These are phyloP conservation scores for Trichocladium uniseriatum DNA, from an alignment of 495 filamentous ascomycete genomes.

Conservation along the genomic window DNA sequence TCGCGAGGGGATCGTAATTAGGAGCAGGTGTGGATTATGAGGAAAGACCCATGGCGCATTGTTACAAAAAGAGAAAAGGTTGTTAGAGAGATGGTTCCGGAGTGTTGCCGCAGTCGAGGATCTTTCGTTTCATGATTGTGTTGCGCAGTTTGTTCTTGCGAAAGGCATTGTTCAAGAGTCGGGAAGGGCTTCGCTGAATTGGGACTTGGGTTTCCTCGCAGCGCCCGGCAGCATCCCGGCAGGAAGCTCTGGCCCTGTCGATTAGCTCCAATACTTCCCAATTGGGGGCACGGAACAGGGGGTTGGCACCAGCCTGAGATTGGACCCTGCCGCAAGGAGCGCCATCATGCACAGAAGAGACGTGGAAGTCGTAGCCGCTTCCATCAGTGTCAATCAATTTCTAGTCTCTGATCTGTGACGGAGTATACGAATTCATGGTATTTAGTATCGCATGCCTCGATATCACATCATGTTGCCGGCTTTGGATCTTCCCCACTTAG, in stretches of 20 bases:
- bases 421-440: too few relatives aligned
- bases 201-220: background rate
- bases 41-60: background rate
- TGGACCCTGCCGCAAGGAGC: background rate
- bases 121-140: constrained; percentile 20
- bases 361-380: too few relatives aligned
- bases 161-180: constrained; percentile 21
- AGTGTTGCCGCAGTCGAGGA: constrained; percentile 9
- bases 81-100: background rate
- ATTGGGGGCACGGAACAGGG: background rate
- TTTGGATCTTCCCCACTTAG: too few relatives aligned
- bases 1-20: background rate
- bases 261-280: constrained; percentile 3
- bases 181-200: background rate
- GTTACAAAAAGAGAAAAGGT: background rate
- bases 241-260: constrained; percentile 12
- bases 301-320: constrained; percentile 2
- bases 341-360: background rate
- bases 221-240: constrained; percentile 8
- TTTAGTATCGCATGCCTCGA: too few relatives aligned
- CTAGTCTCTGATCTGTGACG: too few relatives aligned
- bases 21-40: background rate
- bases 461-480: too few relatives aligned
- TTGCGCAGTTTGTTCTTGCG: constrained; percentile 6
- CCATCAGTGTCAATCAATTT: too few relatives aligned